Percentiles rank a stretch among this genome's conserved stretches.
Conservation (phyloP, 768 basidiomycete genomes). For the Imleria badia region DNA sequence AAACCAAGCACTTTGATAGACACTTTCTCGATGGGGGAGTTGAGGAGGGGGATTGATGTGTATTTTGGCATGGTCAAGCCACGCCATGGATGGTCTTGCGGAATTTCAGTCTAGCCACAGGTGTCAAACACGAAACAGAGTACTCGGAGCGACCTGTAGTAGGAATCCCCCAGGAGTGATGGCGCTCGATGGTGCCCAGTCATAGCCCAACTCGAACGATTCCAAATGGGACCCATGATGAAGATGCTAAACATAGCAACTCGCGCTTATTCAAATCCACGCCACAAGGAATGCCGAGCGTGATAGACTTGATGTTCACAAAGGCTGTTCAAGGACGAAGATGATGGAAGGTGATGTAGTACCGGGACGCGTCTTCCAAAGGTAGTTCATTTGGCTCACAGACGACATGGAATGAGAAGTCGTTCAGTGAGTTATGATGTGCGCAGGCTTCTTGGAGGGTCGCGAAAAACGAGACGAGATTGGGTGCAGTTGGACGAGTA, state of each 20-base stretch:
- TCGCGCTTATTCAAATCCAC: slow-evolving; percentile 5
- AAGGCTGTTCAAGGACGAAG: slow-evolving; percentile 7
- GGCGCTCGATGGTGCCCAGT: slow-evolving; percentile 3
- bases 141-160: slow-evolving; percentile 9
- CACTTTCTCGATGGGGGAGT: slow-evolving; percentile 1
- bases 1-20: slow-evolving; percentile 8
- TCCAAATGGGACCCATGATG: slow-evolving; percentile 15
- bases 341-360: neutral
- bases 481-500: neutral
- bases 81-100: slow-evolving; percentile 10
- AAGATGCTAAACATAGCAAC: slow-evolving; percentile 13
- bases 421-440: neutral
- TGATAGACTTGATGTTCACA: slow-evolving; percentile 1
- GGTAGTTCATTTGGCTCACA: neutral
- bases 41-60: neutral
- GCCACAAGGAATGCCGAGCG: neutral
- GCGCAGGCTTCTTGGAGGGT: neutral
- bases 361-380: neutral
- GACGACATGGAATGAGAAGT: neutral
- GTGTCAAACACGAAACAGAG: slow-evolving; percentile 6
- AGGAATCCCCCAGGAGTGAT: slow-evolving; percentile 13
- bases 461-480: slow-evolving; percentile 5
- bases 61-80: neutral
- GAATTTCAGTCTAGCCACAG: slow-evolving; percentile 6
- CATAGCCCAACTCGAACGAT: neutral